Conservation (phyloP, 805 yeast genomes). For the Nakazawaea peltata region DNA sequence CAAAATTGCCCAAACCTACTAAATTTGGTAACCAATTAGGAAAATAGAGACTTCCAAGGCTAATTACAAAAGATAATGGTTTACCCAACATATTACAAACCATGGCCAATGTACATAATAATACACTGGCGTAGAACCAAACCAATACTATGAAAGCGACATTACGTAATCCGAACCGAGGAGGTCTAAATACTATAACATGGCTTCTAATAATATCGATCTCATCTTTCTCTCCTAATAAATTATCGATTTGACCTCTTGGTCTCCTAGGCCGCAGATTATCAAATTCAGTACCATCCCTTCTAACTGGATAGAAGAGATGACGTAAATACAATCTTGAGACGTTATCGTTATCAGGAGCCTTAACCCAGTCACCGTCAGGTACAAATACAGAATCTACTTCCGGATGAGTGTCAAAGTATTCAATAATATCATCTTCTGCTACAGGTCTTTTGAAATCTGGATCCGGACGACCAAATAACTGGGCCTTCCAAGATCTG, state of each 20-base stretch:
- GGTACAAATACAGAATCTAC: constrained; percentile 60
- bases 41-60: background rate
- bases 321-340: constrained; percentile 55
- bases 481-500: constrained; percentile 36
- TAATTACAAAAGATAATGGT: background rate
- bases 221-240: constrained; percentile 26
- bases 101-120: constrained; percentile 1
- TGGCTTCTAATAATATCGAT: constrained; percentile 33
- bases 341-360: constrained; percentile 76
- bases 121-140: constrained; percentile 32
- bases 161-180: constrained; percentile 57
- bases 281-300: constrained; percentile 56
- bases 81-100: constrained; percentile 3
- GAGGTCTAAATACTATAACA: constrained; percentile 82
- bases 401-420: constrained; percentile 33
- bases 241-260: constrained; percentile 13
- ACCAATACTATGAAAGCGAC: constrained; percentile 33
- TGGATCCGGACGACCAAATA: constrained; percentile 34
- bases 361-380: constrained; percentile 77
- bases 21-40: constrained; percentile 8
- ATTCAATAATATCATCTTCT: constrained; percentile 31
- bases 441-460: constrained; percentile 55
- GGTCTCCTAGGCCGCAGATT: constrained; percentile 13
- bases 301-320: constrained; percentile 77
- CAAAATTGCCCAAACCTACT: constrained; percentile 1